Percentiles rank a stretch among this genome's conserved stretches.
phyloP scores from a whole-genome alignment of 331 rosid genomes.

The Prunus yedoensis region DNA sequence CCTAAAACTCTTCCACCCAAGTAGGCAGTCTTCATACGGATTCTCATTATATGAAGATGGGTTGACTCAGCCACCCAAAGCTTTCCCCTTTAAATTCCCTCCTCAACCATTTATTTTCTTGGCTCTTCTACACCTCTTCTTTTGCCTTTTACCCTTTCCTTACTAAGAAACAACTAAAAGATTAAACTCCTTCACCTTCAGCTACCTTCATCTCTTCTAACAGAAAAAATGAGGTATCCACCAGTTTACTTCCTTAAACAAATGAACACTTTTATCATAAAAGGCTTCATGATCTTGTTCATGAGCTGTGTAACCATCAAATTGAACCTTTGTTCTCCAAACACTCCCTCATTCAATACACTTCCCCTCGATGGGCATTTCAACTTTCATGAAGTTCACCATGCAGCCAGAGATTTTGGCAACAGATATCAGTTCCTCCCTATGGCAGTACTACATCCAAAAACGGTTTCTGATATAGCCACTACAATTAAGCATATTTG shows the following conservation, averaged over 20 bases:
- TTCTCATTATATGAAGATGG: conserved; percentile 52
- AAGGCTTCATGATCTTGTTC: conserved; percentile 60
- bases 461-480: conserved; percentile 75
- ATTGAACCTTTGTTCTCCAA: conserved; percentile 56
- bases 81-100: conserved; percentile 56
- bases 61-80: conserved; percentile 73
- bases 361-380: conserved; percentile 76
- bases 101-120: conserved; percentile 42
- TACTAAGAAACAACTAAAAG: conserved; percentile 32
- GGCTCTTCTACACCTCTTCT: conserved; percentile 39
- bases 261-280: conserved; percentile 44
- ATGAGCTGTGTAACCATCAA: conserved; percentile 52
- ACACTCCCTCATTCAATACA: conserved; percentile 48
- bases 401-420: conserved; percentile 81
- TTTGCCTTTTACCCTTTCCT: conserved; percentile 29
- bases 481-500: conserved; percentile 62
- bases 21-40: conserved; percentile 72
- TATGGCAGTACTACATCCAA: conserved; percentile 72
- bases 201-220: conserved; percentile 30
- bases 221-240: conserved; percentile 39
- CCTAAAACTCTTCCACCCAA: conserved; percentile 57
- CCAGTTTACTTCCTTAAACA: conserved; percentile 41
- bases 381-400: conserved; percentile 55
- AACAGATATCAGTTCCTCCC: conserved; percentile 71
- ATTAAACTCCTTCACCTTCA: conserved; percentile 36